Evolutionary conservation across 2,329 filamentous ascomycete species (phyloP).

Genomic region (Lasiodiplodia hormozganensis): DNA sequence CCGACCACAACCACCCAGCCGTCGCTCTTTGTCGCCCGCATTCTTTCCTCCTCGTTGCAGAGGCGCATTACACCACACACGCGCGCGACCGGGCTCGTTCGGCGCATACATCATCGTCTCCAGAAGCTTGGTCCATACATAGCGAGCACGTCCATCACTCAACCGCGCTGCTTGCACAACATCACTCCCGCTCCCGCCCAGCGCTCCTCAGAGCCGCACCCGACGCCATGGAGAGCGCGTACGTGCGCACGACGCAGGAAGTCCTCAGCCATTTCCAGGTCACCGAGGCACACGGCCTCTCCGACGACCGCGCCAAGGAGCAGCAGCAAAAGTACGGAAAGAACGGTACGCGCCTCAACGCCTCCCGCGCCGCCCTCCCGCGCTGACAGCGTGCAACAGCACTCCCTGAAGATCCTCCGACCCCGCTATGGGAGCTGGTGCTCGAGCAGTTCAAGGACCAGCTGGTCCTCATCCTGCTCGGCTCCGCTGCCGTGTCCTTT

Average conservation of each 20-base stretch:
- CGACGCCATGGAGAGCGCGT: constrained; percentile 60
- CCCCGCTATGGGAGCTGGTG: constrained; percentile 93
- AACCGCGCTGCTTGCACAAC: constrained; percentile 3
- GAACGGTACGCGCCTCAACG: constrained; percentile 54
- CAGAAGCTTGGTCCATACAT: constrained; percentile 29
- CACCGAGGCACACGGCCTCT: constrained; percentile 58
- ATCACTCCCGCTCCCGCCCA: neutral
- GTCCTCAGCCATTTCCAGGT: constrained; percentile 61
- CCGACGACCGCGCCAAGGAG: constrained; percentile 55
- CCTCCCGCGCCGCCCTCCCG: constrained; percentile 30
- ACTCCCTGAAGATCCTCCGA: constrained; percentile 88
- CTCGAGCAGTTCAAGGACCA: constrained; percentile 99
- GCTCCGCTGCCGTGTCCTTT: constrained; percentile 92
- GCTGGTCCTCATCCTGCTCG: constrained; percentile 92
- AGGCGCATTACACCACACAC: neutral
- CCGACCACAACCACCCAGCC: constrained; percentile 4
- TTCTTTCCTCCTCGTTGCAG: constrained; percentile 12
- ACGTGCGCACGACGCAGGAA: constrained; percentile 56
- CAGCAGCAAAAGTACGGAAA: constrained; percentile 58
- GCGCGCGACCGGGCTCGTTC: constrained; percentile 15
- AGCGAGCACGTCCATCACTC: constrained; percentile 27
- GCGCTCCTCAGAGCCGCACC: constrained; percentile 1
- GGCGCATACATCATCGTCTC: constrained; percentile 26
- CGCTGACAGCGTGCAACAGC: constrained; percentile 52
- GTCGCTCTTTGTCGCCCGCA: constrained; percentile 18